Conservation (phyloP, 306 rosid genomes). For the Rosa rugosa region DNA sequence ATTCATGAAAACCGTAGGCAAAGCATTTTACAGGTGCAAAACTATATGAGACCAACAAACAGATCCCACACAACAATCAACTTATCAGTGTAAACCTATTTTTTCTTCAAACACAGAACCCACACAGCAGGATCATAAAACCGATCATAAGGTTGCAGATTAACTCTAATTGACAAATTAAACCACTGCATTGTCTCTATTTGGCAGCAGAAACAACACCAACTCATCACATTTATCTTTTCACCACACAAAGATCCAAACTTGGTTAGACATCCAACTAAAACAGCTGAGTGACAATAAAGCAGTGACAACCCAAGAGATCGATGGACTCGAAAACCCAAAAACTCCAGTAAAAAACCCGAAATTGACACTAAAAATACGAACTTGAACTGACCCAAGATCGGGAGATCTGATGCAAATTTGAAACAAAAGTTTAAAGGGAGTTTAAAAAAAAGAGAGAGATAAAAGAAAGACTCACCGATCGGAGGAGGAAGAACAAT, state of each 20-base stretch:
- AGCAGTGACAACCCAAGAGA: constrained; percentile 23
- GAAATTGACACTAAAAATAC: constrained; percentile 40
- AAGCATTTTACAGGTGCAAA: background rate
- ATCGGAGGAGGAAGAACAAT: constrained; percentile 84
- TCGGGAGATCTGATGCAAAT: constrained; percentile 58
- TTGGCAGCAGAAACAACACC: background rate
- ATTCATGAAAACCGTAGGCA: background rate
- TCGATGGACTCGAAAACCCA: constrained; percentile 16
- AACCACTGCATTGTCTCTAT: background rate
- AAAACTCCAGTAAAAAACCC: constrained; percentile 32
- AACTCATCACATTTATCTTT: background rate
- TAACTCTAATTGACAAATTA: background rate
- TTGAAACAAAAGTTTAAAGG: constrained; percentile 26
- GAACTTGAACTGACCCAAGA: constrained; percentile 33
- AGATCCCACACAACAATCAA: background rate
- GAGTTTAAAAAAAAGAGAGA: constrained; percentile 3
- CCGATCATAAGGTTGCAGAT: background rate
- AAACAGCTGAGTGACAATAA: constrained; percentile 11
- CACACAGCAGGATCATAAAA: background rate
- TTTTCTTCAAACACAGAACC: background rate
- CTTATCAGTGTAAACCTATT: background rate
- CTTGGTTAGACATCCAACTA: background rate
- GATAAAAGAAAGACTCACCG: constrained; percentile 67
- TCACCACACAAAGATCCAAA: background rate
- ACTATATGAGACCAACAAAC: background rate